Evolutionary conservation across 495 filamentous ascomycete genomes (phyloP).

Genomic region (Hypoxylon intermedium): DNA sequence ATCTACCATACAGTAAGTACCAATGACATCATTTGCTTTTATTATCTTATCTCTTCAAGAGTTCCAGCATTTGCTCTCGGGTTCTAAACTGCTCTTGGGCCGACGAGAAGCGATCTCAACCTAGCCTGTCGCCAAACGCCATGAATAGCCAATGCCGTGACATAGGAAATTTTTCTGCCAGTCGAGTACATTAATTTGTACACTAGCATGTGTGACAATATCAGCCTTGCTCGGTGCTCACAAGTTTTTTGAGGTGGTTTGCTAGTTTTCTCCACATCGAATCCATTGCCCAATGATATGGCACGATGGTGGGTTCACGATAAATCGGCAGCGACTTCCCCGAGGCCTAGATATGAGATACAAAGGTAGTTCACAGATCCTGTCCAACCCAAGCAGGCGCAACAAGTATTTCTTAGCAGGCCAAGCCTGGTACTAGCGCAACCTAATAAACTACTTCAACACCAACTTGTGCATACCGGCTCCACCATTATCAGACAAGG

Average conservation of each 20-base stretch:
- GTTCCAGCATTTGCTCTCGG: slow-evolving; percentile 31
- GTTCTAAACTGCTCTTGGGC: slow-evolving; percentile 13
- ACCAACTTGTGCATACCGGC: slow-evolving; percentile 19
- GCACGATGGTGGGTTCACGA: slow-evolving; percentile 3
- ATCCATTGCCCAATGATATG: slow-evolving; percentile 29
- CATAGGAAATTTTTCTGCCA: slow-evolving; percentile 20
- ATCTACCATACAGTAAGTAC: slow-evolving; percentile 18
- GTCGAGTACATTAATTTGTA: too few relatives aligned
- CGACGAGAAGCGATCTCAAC: slow-evolving; percentile 29
- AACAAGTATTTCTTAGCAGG: slow-evolving; percentile 26
- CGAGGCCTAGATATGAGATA: slow-evolving; percentile 12
- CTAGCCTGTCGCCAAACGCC: slow-evolving; percentile 3
- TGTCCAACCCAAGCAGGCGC: slow-evolving; percentile 16
- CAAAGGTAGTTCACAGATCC: slow-evolving; percentile 6
- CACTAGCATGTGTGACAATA: slow-evolving; percentile 34
- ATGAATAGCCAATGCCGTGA: slow-evolving; percentile 11
- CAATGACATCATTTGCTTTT: slow-evolving; percentile 28
- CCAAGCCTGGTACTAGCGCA: slow-evolving; percentile 14
- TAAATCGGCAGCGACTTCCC: slow-evolving; percentile 20
- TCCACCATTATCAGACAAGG: slow-evolving; percentile 35
- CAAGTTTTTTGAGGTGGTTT: not conserved
- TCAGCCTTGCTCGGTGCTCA: slow-evolving; percentile 29
- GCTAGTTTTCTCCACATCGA: slow-evolving; percentile 18
- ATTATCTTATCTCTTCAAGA: slow-evolving; percentile 17
- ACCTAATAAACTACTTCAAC: slow-evolving; percentile 20